Evolutionary conservation across 106 monocot species (phyloP).

Genomic region (Allium fistulosum): DNA sequence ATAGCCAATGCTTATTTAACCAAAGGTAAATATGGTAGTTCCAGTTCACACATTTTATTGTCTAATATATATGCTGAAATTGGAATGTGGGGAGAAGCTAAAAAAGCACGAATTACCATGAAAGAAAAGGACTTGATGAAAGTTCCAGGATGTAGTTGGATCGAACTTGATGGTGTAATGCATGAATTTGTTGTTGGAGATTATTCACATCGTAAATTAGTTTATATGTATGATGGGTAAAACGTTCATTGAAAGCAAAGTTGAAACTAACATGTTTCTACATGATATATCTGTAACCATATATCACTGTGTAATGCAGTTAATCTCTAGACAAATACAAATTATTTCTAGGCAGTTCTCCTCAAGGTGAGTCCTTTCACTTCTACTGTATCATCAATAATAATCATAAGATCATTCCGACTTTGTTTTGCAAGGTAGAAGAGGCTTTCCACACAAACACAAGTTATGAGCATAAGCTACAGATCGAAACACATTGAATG

Average conservation of each 20-base stretch:
- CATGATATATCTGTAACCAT: too few relatives aligned
- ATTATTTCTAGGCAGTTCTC: too few relatives aligned
- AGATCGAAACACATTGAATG: constrained; percentile 52
- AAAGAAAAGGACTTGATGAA: constrained; percentile 38
- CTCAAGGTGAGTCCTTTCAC: too few relatives aligned
- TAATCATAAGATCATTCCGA: too few relatives aligned
- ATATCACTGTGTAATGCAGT: too few relatives aligned
- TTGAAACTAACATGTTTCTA: too few relatives aligned
- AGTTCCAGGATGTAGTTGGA: constrained; percentile 56
- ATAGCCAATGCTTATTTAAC: constrained; percentile 8
- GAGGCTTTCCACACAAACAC: constrained; percentile 73
- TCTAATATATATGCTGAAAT: constrained; percentile 38
- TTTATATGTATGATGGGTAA: too few relatives aligned
- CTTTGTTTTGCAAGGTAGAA: constrained; percentile 48
- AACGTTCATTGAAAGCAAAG: too few relatives aligned
- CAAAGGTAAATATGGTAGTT: constrained; percentile 9
- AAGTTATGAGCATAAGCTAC: constrained; percentile 67
- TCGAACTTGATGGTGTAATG: constrained; percentile 46
- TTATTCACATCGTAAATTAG: constrained; percentile 8
- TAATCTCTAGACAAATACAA: too few relatives aligned
- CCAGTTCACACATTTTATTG: constrained; percentile 35
- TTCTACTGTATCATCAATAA: too few relatives aligned
- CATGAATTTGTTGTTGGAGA: constrained; percentile 62
- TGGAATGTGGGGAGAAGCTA: constrained; percentile 41
- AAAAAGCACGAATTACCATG: constrained; percentile 26